Evolutionary conservation across 1,139 yeast genomes (phyloP).

Genomic region (Geotrichum bryndzae): DNA sequence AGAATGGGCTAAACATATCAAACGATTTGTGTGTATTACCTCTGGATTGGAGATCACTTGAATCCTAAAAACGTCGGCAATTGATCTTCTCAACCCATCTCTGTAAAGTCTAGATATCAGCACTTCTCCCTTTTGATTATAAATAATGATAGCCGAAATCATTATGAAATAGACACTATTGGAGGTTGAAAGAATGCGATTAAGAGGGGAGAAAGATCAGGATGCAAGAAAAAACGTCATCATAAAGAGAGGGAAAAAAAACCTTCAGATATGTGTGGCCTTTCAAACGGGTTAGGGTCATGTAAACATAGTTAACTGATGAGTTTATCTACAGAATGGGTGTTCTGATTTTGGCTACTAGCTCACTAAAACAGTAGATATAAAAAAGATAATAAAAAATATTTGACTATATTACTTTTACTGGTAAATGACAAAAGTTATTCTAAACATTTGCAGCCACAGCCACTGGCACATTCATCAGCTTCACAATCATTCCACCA

Average conservation of each 20-base stretch:
- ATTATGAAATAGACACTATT: conserved; percentile 35
- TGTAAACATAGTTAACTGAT: neutral
- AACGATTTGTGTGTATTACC: conserved; percentile 23
- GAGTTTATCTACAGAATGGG: neutral
- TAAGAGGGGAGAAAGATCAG: neutral
- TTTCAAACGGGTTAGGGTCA: neutral
- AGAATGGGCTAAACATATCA: neutral
- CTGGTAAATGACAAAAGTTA: neutral
- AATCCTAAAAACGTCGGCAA: conserved; percentile 85
- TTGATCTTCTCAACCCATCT: conserved; percentile 62
- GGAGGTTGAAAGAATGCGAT: neutral
- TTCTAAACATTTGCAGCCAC: conserved; percentile 70
- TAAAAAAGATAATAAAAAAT: neutral
- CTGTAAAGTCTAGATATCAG: conserved; percentile 68
- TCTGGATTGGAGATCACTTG: conserved; percentile 71
- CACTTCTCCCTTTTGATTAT: conserved; percentile 79
- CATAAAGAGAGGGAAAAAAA: neutral
- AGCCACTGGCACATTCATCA: conserved; percentile 80
- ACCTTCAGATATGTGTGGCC: neutral
- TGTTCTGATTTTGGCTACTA: neutral
- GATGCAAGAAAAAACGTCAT: neutral
- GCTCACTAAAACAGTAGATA: neutral
- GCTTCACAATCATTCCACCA: conserved; percentile 63
- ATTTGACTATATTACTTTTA: neutral
- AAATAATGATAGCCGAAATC: conserved; percentile 77